phyloP scores from a whole-genome alignment of 2,329 filamentous ascomycete species.

The Nemania sp. region DNA sequence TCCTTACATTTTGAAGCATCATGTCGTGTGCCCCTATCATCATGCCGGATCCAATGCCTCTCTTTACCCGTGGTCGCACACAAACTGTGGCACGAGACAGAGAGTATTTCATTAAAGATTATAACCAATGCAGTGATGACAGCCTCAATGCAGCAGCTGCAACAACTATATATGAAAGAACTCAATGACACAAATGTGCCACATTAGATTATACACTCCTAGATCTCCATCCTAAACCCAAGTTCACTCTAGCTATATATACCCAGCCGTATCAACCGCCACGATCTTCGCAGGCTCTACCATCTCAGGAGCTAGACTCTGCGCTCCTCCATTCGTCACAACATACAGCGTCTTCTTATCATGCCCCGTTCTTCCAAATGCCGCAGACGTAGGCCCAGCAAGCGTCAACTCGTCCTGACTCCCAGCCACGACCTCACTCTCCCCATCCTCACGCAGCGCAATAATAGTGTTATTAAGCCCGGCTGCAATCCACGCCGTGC shows the following conservation, averaged over 20 bases:
- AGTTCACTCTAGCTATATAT: not conserved
- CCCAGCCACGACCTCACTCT: constrained; percentile 25
- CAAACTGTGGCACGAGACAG: no score
- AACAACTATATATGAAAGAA: no score
- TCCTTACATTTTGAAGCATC: no score
- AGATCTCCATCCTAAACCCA: not conserved
- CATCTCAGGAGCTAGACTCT: constrained; percentile 29
- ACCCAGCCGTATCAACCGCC: constrained; percentile 30
- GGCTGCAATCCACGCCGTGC: constrained; percentile 28
- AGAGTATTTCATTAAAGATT: no score
- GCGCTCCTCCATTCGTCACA: constrained; percentile 29
- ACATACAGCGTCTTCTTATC: constrained; percentile 32
- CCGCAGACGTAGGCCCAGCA: constrained; percentile 28
- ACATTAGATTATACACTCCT: no score
- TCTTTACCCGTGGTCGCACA: no score
- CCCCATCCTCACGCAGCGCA: constrained; percentile 17
- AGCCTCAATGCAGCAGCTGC: no score
- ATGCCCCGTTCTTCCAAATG: constrained; percentile 26
- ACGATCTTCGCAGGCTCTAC: constrained; percentile 36
- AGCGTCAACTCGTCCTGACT: constrained; percentile 21
- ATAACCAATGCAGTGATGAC: no score
- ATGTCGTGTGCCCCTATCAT: no score
- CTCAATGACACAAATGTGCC: no score
- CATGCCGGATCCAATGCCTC: no score
- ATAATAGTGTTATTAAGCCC: constrained; percentile 29